Evolutionary conservation across 495 filamentous ascomycete species (phyloP).

Genomic region (Aspergillus sparsus): DNA sequence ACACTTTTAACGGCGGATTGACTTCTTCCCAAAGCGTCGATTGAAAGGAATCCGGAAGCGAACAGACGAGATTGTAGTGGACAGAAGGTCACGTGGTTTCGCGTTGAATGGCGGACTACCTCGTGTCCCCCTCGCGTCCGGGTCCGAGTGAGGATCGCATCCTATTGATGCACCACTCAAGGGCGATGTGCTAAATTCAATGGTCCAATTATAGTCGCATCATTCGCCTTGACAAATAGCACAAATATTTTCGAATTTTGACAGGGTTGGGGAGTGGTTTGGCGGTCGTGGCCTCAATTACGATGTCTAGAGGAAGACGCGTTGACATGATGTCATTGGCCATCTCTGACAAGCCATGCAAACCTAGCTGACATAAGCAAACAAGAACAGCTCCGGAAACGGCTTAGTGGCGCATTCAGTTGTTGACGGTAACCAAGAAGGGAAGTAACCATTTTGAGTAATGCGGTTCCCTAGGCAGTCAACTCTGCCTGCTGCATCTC

Average conservation of each 20-base stretch:
- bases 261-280: neutral
- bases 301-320: conserved; percentile 28
- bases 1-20: conserved; percentile 9
- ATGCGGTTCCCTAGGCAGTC: conserved; percentile 16
- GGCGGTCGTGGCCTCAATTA: neutral
- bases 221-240: neutral
- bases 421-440: conserved; percentile 30
- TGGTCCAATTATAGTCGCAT: conserved; percentile 6
- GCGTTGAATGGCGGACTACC: conserved; percentile 23
- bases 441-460: conserved; percentile 24
- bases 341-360: conserved; percentile 18
- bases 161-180: conserved; percentile 4
- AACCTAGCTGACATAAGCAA: conserved; percentile 29
- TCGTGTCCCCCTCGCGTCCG: conserved; percentile 28
- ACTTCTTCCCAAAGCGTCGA: conserved; percentile 6
- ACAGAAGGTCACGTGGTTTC: conserved; percentile 30
- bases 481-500: conserved; percentile 1
- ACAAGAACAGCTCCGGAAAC: conserved; percentile 13
- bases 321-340: conserved; percentile 32
- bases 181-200: neutral
- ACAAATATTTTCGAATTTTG: neutral
- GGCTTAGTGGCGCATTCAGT: conserved; percentile 21
- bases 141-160: neutral
- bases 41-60: neutral
- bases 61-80: conserved; percentile 1